phyloP scores from a whole-genome alignment of 495 filamentous ascomycete species.

The Tetracladium setigerum region DNA sequence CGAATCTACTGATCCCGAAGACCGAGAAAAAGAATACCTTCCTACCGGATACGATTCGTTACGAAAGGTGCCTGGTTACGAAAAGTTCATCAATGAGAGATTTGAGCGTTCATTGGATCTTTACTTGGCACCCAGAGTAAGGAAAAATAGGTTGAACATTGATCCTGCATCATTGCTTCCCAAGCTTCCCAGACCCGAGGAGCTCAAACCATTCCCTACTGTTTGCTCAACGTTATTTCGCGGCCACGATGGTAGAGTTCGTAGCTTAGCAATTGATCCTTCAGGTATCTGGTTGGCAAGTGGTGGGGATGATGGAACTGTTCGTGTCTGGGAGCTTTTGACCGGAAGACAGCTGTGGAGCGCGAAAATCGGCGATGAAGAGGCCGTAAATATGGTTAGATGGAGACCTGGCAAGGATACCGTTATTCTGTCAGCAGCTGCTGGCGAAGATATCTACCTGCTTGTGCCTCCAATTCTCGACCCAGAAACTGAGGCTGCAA shows the following conservation, averaged over 20 bases:
- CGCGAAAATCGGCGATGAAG: constrained; percentile 67
- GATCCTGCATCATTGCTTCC: constrained; percentile 90
- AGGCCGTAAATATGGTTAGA: constrained; percentile 77
- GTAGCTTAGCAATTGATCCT: constrained; percentile 73
- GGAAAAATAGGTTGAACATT: constrained; percentile 92
- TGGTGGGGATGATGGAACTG: constrained; percentile 90
- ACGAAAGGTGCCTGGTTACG: constrained; percentile 89
- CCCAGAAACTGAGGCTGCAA: constrained; percentile 64
- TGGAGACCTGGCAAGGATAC: constrained; percentile 85
- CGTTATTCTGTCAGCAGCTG: constrained; percentile 72
- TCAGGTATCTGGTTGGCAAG: constrained; percentile 73
- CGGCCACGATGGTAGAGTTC: constrained; percentile 84
- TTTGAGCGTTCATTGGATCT: constrained; percentile 94
- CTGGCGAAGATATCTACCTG: constrained; percentile 78
- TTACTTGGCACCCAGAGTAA: constrained; percentile 86
- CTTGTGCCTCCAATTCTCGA: constrained; percentile 66
- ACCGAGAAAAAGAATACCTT: constrained; percentile 82
- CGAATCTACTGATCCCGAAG: constrained; percentile 83
- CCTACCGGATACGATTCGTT: constrained; percentile 74
- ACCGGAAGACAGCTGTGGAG: constrained; percentile 87
- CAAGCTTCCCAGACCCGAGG: constrained; percentile 89
- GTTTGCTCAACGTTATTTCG: constrained; percentile 73
- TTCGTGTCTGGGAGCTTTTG: constrained; percentile 82
- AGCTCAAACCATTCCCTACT: constrained; percentile 89
- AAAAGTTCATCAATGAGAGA: constrained; percentile 82